Evolutionary conservation across 805 yeast genomes (phyloP), one percentile per base, ranked within the genome.

Genomic region (Yarrowia bubula): DNA sequence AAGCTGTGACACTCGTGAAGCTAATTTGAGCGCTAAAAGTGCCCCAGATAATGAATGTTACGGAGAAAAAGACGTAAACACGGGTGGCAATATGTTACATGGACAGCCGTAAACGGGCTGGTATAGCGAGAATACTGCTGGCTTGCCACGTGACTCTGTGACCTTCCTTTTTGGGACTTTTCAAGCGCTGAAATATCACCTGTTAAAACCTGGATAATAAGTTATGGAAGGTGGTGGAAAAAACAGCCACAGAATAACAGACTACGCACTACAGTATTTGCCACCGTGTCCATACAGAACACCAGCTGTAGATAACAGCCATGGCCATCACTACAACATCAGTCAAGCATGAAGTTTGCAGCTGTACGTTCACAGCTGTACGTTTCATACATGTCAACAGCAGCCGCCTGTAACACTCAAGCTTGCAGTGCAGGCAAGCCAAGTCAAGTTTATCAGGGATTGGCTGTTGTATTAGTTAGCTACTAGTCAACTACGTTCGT

Each of bases 141-240:
- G 18, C 31, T 17, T 14, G 17, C 51, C 53, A 33, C 39, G 39
- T 47, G 39, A 32, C 18, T n/a, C n/a, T 31, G 4, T 3, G 38
- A 35, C 22, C 50, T 46, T 31, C 37, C 15, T 46, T 31, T 31
- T 31, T n/a, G 33, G 48, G 48, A 14, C 32, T 18, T n/a, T 11
- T 39, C 15, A 31, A n/a, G 10, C 10, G 17, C 1, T 39, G 33
- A 15, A 10, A 7, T 10, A 31, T 31, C 37, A 31, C 17, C 35
- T n/a, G 50, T 46, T n/a, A 18, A 3, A 13, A 14, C 32, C 48
- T 28, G 17, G 4, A 33, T 3, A 32, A 17, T 17, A 47, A n/a
- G 38, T 47, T 47, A 47, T 47, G 53, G 53, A 47, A 47, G 53
- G 53, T 33, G 53, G 53, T 47, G 53, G 53, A 47, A 47, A 6